Base-by-base conservation (phyloP, 2,329 filamentous ascomycete species). In the Ramularia endophylla region DNA sequence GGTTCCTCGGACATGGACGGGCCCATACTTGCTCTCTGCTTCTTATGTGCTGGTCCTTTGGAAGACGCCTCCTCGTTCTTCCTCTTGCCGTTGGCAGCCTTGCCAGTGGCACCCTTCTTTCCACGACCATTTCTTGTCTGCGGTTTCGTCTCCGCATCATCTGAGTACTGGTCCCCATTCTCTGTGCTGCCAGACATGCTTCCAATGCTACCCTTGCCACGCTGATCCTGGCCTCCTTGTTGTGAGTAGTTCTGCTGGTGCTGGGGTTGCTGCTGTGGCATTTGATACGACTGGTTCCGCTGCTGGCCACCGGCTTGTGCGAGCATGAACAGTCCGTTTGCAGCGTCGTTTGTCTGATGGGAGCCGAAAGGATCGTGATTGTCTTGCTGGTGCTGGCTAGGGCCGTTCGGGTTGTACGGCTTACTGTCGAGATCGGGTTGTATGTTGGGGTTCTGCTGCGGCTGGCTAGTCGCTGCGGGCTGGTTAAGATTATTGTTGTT, bases 291-390 rank as follows among this genome's bases (percentile, higher is more conserved):
- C 31, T 60, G 58, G 41, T 63, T 66, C 61, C 72, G 74, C 38
- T 72, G 66, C 50, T 82, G 74, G 18, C 71, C 72, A 42, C 75
- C 76, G 40, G 81, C 80, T 58, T 87, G 82, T 1, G 92, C 89
- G 44, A 98, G 74, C 77, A 95, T 83, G 56, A 87, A 94, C 1
- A 98, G 73, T 20, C 92, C 89, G 61, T 95, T 97, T 38, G 90
- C 92, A 31, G 90, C 92, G 67, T 95, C 90, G 56, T 90, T 94
- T 39, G 80, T 80, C 59, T 95, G 90, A 65, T 94, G 87, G 30
- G 88, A 85, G 44, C 89, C 84, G 59, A 88, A 94, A 4, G 82
- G 77, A 40, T 86, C 83, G 43, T 66, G 66, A 40, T 62, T 64
- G 20, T 64, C 56, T 7, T 34, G 32, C 41, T 65, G 63, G 20